Evolutionary conservation across 2,329 filamentous ascomycete genomes (phyloP).

Genomic region (Ascochyta koolunga): DNA sequence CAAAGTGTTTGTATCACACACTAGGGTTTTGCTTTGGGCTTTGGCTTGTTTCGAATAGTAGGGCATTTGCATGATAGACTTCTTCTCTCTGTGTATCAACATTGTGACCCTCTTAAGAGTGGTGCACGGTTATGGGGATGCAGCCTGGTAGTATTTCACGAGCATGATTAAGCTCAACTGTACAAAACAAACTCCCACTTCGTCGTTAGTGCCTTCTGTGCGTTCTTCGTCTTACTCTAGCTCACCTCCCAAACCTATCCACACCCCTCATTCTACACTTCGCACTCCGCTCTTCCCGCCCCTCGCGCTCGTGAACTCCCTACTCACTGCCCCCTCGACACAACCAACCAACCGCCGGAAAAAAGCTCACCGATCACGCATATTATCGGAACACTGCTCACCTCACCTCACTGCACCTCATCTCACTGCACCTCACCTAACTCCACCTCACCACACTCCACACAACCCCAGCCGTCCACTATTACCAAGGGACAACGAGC

Average conservation of each 20-base stretch:
- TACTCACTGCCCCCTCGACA: not conserved
- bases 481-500: too few species aligned
- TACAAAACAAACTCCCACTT: not conserved
- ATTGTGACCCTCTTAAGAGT: not conserved
- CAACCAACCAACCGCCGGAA: not conserved
- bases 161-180: not conserved
- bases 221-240: too few species aligned
- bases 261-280: not conserved
- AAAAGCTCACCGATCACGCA: not conserved
- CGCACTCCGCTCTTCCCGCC: not conserved
- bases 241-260: not conserved
- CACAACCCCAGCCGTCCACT: too few species aligned
- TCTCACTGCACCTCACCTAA: not conserved
- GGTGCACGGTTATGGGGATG: not conserved
- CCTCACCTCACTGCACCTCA: not conserved
- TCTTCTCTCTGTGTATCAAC: slow-evolving; percentile 8
- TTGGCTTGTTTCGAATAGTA: not conserved
- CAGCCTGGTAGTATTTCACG: not conserved
- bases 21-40: not conserved
- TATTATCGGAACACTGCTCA: not conserved
- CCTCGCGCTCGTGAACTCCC: not conserved
- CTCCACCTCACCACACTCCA: not conserved
- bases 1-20: slow-evolving; percentile 5
- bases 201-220: not conserved
- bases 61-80: slow-evolving; percentile 1